Evolutionary conservation across 2,329 filamentous ascomycete genomes (phyloP).

Genomic region (Fusarium aywerte): DNA sequence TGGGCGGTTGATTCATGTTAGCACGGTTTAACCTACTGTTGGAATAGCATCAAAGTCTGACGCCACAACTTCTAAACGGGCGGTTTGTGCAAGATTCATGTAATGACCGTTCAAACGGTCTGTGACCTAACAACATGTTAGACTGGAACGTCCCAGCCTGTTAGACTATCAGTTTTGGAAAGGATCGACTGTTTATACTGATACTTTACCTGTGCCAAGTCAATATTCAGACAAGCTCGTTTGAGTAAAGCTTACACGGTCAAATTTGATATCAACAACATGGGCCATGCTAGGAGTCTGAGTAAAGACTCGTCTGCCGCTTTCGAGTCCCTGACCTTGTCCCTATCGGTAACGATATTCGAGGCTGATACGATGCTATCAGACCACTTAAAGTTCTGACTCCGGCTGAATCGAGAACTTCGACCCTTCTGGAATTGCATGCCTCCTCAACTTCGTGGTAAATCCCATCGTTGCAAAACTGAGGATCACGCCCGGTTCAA

Average conservation of each 20-base stretch:
- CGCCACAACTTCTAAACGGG: background rate
- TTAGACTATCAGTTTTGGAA: background rate
- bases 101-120: background rate
- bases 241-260: background rate
- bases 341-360: background rate
- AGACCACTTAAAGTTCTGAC: background rate
- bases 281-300: background rate
- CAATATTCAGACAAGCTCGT: background rate
- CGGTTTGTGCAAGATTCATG: background rate
- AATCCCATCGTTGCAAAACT: background rate
- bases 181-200: background rate
- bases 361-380: background rate
- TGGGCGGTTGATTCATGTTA: background rate
- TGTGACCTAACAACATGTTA: background rate
- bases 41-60: background rate
- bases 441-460: background rate
- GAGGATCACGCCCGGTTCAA: background rate
- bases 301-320: background rate
- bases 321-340: background rate
- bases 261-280: background rate
- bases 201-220: background rate
- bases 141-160: background rate
- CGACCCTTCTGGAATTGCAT: background rate
- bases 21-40: background rate
- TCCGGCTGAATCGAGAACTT: background rate